Evolutionary conservation across 78 protist species (phyloP).

Genomic region (Isochrysis galbana): DNA sequence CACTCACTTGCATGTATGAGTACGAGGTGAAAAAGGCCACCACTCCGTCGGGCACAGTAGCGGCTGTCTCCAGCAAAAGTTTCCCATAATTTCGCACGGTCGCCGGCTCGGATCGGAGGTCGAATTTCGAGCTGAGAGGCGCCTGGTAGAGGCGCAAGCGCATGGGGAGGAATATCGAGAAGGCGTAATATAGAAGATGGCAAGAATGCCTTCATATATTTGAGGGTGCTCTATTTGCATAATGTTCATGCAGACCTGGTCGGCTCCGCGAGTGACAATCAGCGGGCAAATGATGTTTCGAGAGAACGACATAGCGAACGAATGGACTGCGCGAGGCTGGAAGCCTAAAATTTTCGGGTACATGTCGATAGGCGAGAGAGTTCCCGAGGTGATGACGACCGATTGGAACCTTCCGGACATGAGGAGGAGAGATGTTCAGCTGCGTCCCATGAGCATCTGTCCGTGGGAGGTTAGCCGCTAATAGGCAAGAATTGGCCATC

Average conservation of each 20-base stretch:
- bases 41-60: constrained; percentile 96
- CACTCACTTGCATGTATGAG: constrained; percentile 86
- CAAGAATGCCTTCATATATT: background rate
- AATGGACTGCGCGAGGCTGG: constrained; percentile 64
- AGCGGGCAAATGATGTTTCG: constrained; percentile 57
- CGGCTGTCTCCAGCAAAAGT: constrained; percentile 70
- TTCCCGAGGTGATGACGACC: constrained; percentile 59
- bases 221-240: too few species aligned
- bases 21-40: constrained; percentile 96
- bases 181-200: too few species aligned
- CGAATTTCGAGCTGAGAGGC: background rate
- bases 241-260: too few species aligned
- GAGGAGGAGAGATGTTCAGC: too few species aligned
- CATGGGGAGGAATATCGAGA: background rate
- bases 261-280: constrained; percentile 61
- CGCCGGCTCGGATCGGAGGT: background rate
- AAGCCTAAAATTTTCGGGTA: constrained; percentile 88
- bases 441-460: too few species aligned
- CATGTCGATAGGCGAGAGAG: constrained; percentile 96
- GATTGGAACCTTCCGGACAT: background rate
- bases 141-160: background rate
- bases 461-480: too few species aligned
- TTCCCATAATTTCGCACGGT: constrained; percentile 72
- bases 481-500: too few species aligned
- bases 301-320: background rate